Evolutionary conservation across 73 alveolate species (phyloP).

Genomic region (Blepharisma stoltei): DNA sequence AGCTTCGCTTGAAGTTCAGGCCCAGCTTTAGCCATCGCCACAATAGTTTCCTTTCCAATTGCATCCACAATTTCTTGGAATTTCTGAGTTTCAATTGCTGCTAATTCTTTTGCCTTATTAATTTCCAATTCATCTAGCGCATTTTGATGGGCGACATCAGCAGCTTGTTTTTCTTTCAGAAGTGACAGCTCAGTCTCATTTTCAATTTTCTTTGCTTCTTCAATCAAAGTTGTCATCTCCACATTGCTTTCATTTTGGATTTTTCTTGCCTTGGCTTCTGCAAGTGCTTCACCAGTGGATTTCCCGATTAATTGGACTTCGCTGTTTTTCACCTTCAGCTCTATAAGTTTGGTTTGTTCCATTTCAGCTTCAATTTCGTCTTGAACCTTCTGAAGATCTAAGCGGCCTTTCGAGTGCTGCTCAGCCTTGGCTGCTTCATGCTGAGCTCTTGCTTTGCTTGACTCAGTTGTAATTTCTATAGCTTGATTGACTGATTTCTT

Average conservation of each 20-base stretch:
- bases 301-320: slow-evolving; percentile 54
- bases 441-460: slow-evolving; percentile 76
- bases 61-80: slow-evolving; percentile 64
- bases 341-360: slow-evolving; percentile 37
- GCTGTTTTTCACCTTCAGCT: slow-evolving; percentile 36
- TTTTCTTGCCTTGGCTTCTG: slow-evolving; percentile 55
- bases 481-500: slow-evolving; percentile 61
- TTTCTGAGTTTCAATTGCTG: slow-evolving; percentile 63
- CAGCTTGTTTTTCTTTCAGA: slow-evolving; percentile 40
- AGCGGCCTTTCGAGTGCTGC: slow-evolving; percentile 70
- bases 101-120: slow-evolving; percentile 54
- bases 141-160: slow-evolving; percentile 44
- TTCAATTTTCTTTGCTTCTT: slow-evolving; percentile 61
- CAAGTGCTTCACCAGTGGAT: slow-evolving; percentile 83
- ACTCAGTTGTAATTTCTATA: slow-evolving; percentile 74
- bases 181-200: slow-evolving; percentile 54
- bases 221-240: slow-evolving; percentile 53
- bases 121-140: slow-evolving; percentile 64
- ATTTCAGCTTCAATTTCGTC: slow-evolving; percentile 68
- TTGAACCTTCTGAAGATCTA: slow-evolving; percentile 63
- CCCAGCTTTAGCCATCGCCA: slow-evolving; percentile 76
- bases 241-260: slow-evolving; percentile 66
- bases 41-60: slow-evolving; percentile 70
- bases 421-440: slow-evolving; percentile 70
- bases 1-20: slow-evolving; percentile 83